Percentiles rank a stretch among this genome's conserved stretches.
phyloP scores from a whole-genome alignment of 371 early-diverging fungal species.

The Mucor piriformis region DNA sequence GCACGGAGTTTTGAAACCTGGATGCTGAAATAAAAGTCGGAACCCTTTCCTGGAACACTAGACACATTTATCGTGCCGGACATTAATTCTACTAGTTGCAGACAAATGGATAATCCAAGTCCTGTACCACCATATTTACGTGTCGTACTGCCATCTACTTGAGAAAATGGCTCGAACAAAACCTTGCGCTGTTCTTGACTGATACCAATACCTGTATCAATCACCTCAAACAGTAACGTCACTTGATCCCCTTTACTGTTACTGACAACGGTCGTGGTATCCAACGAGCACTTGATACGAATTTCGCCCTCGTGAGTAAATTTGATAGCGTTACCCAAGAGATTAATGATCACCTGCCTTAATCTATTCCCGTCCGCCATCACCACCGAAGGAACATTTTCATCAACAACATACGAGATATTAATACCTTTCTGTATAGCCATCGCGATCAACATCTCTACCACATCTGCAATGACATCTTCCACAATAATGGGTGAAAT shows the following conservation, averaged over 20 bases:
- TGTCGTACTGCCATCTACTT: slow-evolving; percentile 65
- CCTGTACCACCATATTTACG: slow-evolving; percentile 70
- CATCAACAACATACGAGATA: slow-evolving; percentile 45
- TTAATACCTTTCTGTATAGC: slow-evolving; percentile 57
- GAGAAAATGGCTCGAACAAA: slow-evolving; percentile 61
- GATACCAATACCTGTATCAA: slow-evolving; percentile 61
- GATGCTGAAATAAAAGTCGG: slow-evolving; percentile 59
- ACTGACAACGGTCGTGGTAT: slow-evolving; percentile 23
- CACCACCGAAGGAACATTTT: slow-evolving; percentile 36
- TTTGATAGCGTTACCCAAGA: slow-evolving; percentile 49
- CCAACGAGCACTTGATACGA: slow-evolving; percentile 41
- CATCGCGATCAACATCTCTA: slow-evolving; percentile 56
- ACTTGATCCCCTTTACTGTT: slow-evolving; percentile 13
- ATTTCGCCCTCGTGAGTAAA: slow-evolving; percentile 64
- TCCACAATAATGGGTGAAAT: slow-evolving; percentile 51
- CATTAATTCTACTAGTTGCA: slow-evolving; percentile 59
- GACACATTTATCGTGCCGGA: slow-evolving; percentile 56
- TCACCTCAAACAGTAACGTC: slow-evolving; percentile 39
- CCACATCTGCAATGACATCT: slow-evolving; percentile 57
- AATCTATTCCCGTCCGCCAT: slow-evolving; percentile 56
- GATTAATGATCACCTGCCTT: slow-evolving; percentile 45
- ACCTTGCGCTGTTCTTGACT: slow-evolving; percentile 59
- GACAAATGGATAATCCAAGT: slow-evolving; percentile 63
- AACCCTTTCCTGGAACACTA: slow-evolving; percentile 56
- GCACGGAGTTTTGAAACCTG: slow-evolving; percentile 39